Percentiles rank a stretch among this genome's conserved stretches.
Evolutionary conservation across 108 stramenopile genomes (phyloP).

Genomic region (Discostella stelligeroides): DNA sequence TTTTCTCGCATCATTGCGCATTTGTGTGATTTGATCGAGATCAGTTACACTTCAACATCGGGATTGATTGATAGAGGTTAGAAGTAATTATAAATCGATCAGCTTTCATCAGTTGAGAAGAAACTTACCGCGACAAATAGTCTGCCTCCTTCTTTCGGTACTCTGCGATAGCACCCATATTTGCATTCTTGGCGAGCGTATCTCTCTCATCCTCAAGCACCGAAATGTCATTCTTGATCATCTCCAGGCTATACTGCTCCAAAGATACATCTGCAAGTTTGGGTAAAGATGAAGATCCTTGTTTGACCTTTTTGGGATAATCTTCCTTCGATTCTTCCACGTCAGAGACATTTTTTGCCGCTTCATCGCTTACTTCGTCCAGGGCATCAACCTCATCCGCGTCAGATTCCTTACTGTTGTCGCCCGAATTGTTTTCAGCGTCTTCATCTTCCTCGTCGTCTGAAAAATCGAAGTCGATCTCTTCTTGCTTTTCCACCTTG

Average conservation of each 20-base stretch:
- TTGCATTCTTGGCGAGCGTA: constrained; percentile 85
- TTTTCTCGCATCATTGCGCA: constrained; percentile 82
- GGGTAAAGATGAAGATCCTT: constrained; percentile 44
- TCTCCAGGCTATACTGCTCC: constrained; percentile 63
- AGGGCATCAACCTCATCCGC: constrained; percentile 33
- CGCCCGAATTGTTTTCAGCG: constrained; percentile 35
- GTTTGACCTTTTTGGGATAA: constrained; percentile 14
- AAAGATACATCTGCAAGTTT: constrained; percentile 55
- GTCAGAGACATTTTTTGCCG: constrained; percentile 16
- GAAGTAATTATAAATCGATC: background rate
- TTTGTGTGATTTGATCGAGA: constrained; percentile 89
- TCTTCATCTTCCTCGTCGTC: constrained; percentile 65
- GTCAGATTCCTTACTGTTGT: constrained; percentile 39
- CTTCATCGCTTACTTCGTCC: constrained; percentile 43
- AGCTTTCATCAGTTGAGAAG: background rate
- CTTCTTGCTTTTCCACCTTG: constrained; percentile 60
- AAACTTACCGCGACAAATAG: constrained; percentile 78
- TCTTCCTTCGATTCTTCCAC: constrained; percentile 17
- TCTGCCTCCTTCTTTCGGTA: constrained; percentile 93
- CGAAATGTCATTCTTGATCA: constrained; percentile 72
- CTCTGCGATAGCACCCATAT: constrained; percentile 93
- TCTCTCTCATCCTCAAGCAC: constrained; percentile 80
- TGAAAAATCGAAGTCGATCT: constrained; percentile 56
- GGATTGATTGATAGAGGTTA: constrained; percentile 3
- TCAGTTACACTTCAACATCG: constrained; percentile 68